A percentile compares a stretch with the other conserved stretches of the same genome.
Evolutionary conservation across 306 rosid species (phyloP).

Genomic region (Pterocarpus santalinus): DNA sequence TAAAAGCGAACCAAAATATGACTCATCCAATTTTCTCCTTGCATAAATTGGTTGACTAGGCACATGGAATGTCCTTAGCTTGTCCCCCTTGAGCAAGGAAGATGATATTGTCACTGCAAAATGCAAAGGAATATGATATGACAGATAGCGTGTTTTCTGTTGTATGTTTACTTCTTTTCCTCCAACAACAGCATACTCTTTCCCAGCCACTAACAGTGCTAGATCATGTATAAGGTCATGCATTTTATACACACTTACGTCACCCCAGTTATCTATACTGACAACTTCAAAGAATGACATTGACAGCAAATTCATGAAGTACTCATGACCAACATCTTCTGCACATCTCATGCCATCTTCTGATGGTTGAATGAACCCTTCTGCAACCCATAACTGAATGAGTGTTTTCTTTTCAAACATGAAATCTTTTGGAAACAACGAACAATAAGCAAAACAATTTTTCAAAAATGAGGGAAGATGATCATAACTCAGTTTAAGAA

Average conservation of each 20-base stretch:
- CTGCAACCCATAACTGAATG: slow-evolving; percentile 54
- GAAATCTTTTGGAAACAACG: slow-evolving; percentile 52
- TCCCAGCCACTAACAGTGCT: slow-evolving; percentile 34
- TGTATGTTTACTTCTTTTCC: neutral
- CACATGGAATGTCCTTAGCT: slow-evolving; percentile 39
- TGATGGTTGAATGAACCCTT: slow-evolving; percentile 51
- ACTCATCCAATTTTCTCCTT: neutral
- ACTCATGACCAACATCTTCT: slow-evolving; percentile 56
- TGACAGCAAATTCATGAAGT: slow-evolving; percentile 45
- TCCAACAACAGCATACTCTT: neutral
- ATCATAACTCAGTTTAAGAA: slow-evolving; percentile 50
- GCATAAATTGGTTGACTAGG: neutral
- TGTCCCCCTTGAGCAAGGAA: neutral
- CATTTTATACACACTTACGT: slow-evolving; percentile 42
- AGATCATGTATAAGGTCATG: slow-evolving; percentile 57
- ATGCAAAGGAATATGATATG: neutral
- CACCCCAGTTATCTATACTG: neutral
- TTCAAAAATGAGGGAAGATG: slow-evolving; percentile 55
- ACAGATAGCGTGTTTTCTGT: slow-evolving; percentile 27
- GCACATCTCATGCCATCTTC: slow-evolving; percentile 5
- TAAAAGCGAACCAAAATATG: neutral
- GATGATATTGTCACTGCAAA: neutral
- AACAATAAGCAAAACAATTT: slow-evolving; percentile 54
- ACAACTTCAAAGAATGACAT: slow-evolving; percentile 51
- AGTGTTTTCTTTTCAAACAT: slow-evolving; percentile 27